Percentiles rank a stretch among this genome's conserved stretches.
Evolutionary conservation across 768 basidiomycete species (phyloP).

Genomic region (Tephrocybe sp.): DNA sequence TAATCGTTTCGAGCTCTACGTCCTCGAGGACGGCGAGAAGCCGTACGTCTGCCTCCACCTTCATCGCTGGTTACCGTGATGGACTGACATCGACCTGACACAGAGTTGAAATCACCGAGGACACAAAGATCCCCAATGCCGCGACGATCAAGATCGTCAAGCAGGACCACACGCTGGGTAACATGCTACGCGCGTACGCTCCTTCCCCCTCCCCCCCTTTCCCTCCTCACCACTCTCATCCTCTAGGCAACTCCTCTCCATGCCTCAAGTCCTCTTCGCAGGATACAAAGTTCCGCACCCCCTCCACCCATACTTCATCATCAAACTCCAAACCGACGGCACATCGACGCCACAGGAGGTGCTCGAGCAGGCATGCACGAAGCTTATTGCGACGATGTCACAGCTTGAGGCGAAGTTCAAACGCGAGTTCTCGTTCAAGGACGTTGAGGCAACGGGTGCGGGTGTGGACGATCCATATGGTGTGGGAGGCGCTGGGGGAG

Average conservation of each 20-base stretch:
- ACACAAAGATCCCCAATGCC: slow-evolving; percentile 97
- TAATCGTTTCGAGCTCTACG: slow-evolving; percentile 72
- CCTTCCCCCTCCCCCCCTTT: slow-evolving; percentile 7
- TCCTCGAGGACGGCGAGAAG: slow-evolving; percentile 92
- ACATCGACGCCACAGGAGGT: slow-evolving; percentile 77
- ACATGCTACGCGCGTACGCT: slow-evolving; percentile 92
- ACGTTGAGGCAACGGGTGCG: slow-evolving; percentile 47
- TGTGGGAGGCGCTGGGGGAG: slow-evolving; percentile 20
- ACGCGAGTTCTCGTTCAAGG: slow-evolving; percentile 80
- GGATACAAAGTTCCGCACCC: slow-evolving; percentile 99
- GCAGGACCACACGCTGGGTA: slow-evolving; percentile 96
- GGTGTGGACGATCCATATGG: slow-evolving; percentile 52
- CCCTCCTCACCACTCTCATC: slow-evolving; percentile 3
- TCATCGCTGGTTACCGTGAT: neutral
- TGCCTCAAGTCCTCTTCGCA: slow-evolving; percentile 89
- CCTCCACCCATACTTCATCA: slow-evolving; percentile 88
- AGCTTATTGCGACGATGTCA: slow-evolving; percentile 72
- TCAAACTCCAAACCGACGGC: slow-evolving; percentile 96
- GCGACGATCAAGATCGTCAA: slow-evolving; percentile 93
- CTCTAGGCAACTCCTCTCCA: slow-evolving; percentile 82
- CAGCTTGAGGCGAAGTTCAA: slow-evolving; percentile 76
- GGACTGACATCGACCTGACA: neutral
- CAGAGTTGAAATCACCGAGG: slow-evolving; percentile 90
- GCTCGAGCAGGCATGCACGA: slow-evolving; percentile 81
- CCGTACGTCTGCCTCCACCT: slow-evolving; percentile 57